Percentiles rank a stretch among this genome's conserved stretches.
Conservation (phyloP, 1,284 basidiomycete genomes). For the Grifola frondosa region DNA sequence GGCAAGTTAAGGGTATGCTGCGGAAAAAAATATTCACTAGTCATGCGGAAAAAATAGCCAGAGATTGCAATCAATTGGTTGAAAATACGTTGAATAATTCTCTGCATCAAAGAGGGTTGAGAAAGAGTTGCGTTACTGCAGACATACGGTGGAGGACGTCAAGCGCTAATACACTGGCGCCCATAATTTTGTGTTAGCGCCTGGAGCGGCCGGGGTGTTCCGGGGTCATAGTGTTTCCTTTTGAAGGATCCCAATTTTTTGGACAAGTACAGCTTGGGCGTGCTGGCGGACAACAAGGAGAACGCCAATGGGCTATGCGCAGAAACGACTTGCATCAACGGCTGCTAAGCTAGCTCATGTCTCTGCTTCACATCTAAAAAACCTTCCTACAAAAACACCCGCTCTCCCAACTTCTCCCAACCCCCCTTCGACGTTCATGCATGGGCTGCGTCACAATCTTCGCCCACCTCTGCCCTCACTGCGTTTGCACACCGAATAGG, state of each 20-base stretch:
- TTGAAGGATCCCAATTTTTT: slow-evolving; percentile 20
- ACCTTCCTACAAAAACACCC: slow-evolving; percentile 68
- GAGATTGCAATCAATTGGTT: too few relatives aligned
- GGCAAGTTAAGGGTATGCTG: too few relatives aligned
- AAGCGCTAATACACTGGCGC: too few relatives aligned
- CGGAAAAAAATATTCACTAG: too few relatives aligned
- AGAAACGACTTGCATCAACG: slow-evolving; percentile 56
- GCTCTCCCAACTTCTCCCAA: slow-evolving; percentile 30
- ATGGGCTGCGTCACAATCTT: slow-evolving; percentile 74
- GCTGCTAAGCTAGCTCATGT: slow-evolving; percentile 57
- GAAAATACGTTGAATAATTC: too few relatives aligned
- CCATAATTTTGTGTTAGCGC: too few relatives aligned
- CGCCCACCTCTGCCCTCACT: slow-evolving; percentile 67
- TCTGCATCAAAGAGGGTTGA: too few relatives aligned
- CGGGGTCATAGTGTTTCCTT: slow-evolving; percentile 8
- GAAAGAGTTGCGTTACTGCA: too few relatives aligned
- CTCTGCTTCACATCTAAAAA: slow-evolving; percentile 49
- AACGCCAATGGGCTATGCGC: slow-evolving; percentile 53
- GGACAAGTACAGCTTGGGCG: slow-evolving; percentile 10
- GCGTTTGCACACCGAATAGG: slow-evolving; percentile 78
- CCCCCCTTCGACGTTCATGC: slow-evolving; percentile 55
- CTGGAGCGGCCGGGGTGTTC: slow-evolving; percentile 14
- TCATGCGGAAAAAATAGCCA: too few relatives aligned
- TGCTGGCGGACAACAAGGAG: slow-evolving; percentile 26
- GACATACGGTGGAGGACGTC: too few relatives aligned